phyloP scores from a whole-genome alignment of 306 rosid species.

The Prunus davidiana region DNA sequence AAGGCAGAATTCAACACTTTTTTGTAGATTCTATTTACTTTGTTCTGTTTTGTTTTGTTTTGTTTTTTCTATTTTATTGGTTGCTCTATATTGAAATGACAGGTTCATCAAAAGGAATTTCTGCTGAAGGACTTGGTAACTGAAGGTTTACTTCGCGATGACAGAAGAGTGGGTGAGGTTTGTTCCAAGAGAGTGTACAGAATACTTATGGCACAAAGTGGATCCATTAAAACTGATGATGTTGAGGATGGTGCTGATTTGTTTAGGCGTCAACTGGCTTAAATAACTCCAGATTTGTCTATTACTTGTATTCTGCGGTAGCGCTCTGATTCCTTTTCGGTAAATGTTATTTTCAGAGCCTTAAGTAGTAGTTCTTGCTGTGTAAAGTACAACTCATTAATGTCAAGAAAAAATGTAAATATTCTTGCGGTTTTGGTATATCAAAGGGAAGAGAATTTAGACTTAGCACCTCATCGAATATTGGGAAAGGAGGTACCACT shows the following conservation, averaged over 20 bases:
- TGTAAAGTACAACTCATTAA: background rate
- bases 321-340: background rate
- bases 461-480: no score
- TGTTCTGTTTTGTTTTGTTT: no score
- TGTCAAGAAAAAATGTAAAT: no score
- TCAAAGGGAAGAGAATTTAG: no score
- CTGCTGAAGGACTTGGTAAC: slow-evolving; percentile 70
- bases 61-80: background rate
- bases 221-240: slow-evolving; percentile 73
- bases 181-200: slow-evolving; percentile 92
- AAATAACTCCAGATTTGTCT: slow-evolving; percentile 2
- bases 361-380: background rate
- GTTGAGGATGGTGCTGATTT: slow-evolving; percentile 88
- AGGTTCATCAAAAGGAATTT: slow-evolving; percentile 86
- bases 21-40: background rate
- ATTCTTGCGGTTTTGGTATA: no score
- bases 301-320: background rate
- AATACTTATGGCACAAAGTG: slow-evolving; percentile 75
- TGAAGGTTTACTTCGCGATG: slow-evolving; percentile 70
- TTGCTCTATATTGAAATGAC: slow-evolving; percentile 17
- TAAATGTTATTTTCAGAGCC: background rate
- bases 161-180: slow-evolving; percentile 80
- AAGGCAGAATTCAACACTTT: background rate
- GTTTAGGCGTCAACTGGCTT: slow-evolving; percentile 38
- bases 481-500: no score